phyloP scores from a whole-genome alignment of 2,329 filamentous ascomycete genomes.

The Karstenula rhodostoma region DNA sequence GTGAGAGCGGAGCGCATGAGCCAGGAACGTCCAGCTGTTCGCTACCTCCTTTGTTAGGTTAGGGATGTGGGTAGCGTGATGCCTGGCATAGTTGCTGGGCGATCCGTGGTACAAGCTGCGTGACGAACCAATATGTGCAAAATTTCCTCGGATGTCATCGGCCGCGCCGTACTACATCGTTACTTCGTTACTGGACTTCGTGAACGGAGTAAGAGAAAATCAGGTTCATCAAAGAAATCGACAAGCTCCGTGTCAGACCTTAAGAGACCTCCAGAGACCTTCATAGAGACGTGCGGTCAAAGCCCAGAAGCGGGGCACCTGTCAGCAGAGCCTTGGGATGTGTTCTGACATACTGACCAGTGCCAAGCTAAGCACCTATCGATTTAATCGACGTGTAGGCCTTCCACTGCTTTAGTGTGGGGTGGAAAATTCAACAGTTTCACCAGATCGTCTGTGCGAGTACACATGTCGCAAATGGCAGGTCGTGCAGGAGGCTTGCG shows the following conservation, averaged over 20 bases:
- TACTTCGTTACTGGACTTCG: conserved; percentile 39
- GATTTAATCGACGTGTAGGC: neutral
- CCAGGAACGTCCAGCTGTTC: neutral
- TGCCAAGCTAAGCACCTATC: neutral
- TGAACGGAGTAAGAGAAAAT: conserved; percentile 1
- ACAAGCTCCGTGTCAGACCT: neutral
- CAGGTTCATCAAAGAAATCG: neutral
- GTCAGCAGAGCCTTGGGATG: neutral
- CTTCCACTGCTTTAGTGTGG: conserved; percentile 28
- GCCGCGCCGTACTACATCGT: conserved; percentile 43
- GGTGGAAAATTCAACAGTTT: conserved; percentile 37
- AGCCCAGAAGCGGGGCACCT: neutral
- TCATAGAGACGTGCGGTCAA: neutral
- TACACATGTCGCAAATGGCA: conserved; percentile 29
- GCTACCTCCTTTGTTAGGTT: conserved; percentile 7
- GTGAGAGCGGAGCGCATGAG: neutral
- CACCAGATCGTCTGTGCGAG: conserved; percentile 45
- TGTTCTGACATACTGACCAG: neutral
- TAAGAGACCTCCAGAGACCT: too few relatives aligned
- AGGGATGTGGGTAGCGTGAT: conserved; percentile 6
- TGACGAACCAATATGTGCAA: conserved; percentile 23
- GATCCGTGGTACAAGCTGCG: conserved; percentile 25
- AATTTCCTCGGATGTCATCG: conserved; percentile 36
- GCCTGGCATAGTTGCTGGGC: conserved; percentile 11
- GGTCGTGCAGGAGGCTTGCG: conserved; percentile 21